Evolutionary conservation across 2,329 filamentous ascomycete genomes (phyloP), one percentile per base, ranked within the genome.

Genomic region (Ophiosphaerella korrae): DNA sequence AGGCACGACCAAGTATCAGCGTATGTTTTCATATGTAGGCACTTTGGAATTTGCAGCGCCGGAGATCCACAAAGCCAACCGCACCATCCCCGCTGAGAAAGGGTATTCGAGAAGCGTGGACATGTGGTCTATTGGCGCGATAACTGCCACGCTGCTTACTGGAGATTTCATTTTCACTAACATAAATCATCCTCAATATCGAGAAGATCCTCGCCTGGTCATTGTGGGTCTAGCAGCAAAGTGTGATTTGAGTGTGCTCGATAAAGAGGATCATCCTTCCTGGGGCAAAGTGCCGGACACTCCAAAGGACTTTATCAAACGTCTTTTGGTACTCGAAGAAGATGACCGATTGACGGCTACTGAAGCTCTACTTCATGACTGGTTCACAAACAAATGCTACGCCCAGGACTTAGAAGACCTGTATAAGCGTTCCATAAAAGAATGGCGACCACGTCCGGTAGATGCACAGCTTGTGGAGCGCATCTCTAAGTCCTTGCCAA

Each of bases 61-160:
- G 50, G 78, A 74, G 58, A 74, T 75, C n/a, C 57, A 74, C 48
- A 56, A 52, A 34, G 55, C 49, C 36, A 77, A 68, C 52, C 55
- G 48, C 12, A 52, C 51, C 26, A 67, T 63, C 23, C 60, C 62
- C 7, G 31, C 34, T 1, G 53, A 63, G 1, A 39, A 63, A 32
- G 81, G 82, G 2, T 86, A 86, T 63, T 83, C 81, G 24, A 80
- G 80, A 61, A 77, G 81, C 8, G 76, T 86, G 7, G 84, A 87
- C 57, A 77, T 87, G 66, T 87, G 84, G 84, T 83, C 84, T 0
- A 61, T 87, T n/a, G 84, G 84, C 5, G 78, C 77, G 40, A 74
- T 86, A 2, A 75, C 82, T 2, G 77, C 75, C 7, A 73, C 79
- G 7, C 65, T 87, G 12, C 71, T 86, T 13, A 79, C 78, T 0